Percentiles rank a stretch among this genome's conserved stretches.
Conservation (phyloP, 148 eudicot genomes). For the Arctostaphylos glauca region DNA sequence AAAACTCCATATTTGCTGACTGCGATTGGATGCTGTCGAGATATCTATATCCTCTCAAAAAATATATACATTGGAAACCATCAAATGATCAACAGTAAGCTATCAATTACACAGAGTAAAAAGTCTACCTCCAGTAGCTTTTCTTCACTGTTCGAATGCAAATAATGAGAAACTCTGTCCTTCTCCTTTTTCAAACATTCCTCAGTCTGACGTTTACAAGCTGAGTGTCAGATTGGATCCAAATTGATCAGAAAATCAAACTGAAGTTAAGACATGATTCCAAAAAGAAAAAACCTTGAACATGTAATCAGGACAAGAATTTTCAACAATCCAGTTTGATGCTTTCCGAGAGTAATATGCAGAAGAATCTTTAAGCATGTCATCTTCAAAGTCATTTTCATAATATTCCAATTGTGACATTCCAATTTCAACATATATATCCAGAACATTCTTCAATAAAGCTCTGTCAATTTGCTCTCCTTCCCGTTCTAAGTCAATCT, state of each 20-base stretch:
- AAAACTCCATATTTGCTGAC: neutral
- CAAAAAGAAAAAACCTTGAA: conserved; percentile 38
- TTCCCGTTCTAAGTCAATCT: conserved; percentile 72
- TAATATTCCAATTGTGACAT: conserved; percentile 43
- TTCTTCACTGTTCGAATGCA: conserved; percentile 57
- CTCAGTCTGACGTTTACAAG: conserved; percentile 39
- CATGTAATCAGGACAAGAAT: conserved; percentile 80
- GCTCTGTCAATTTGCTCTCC: conserved; percentile 67
- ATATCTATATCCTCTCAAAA: neutral
- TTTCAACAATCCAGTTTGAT: conserved; percentile 62
- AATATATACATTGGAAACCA: neutral
- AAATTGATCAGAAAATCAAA: neutral
- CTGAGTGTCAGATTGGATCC: neutral
- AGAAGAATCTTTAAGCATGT: conserved; percentile 48
- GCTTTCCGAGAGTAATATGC: conserved; percentile 73
- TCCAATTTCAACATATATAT: conserved; percentile 60
- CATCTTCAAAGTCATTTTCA: conserved; percentile 56
- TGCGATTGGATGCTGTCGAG: neutral
- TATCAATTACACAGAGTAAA: neutral
- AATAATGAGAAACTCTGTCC: conserved; percentile 64
- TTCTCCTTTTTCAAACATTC: conserved; percentile 62
- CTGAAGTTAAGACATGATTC: neutral
- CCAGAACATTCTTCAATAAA: conserved; percentile 59
- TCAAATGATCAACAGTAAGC: neutral
- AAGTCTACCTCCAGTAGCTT: conserved; percentile 57